These are phyloP conservation scores for Vararia minispora DNA, from an alignment of 768 basidiomycete species.

Conservation along the genomic window DNA sequence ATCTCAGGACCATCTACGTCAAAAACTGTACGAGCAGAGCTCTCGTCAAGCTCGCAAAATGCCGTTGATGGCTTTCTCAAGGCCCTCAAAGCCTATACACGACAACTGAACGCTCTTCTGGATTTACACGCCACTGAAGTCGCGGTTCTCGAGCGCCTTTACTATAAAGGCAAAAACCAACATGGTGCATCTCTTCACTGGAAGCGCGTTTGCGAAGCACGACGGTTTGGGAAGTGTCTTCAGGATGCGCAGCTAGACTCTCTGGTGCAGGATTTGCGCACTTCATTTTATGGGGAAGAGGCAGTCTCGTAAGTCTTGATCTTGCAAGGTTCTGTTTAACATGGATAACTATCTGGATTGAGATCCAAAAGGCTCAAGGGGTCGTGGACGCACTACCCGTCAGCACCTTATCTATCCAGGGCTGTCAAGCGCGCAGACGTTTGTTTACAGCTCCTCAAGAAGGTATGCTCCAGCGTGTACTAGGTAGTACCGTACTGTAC, in stretches of 20 bases:
- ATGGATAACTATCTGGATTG: neutral
- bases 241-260: slow-evolving; percentile 16
- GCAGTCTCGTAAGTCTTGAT: slow-evolving; percentile 23
- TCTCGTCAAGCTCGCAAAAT: slow-evolving; percentile 19
- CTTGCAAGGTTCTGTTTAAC: neutral
- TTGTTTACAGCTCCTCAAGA: slow-evolving; percentile 30
- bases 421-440: slow-evolving; percentile 26
- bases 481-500: neutral
- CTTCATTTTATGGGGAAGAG: slow-evolving; percentile 38
- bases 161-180: slow-evolving; percentile 77
- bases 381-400: slow-evolving; percentile 55
- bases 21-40: slow-evolving; percentile 10
- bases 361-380: slow-evolving; percentile 46
- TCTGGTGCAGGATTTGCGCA: slow-evolving; percentile 26
- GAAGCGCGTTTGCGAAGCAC: slow-evolving; percentile 50
- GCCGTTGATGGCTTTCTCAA: slow-evolving; percentile 49
- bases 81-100: slow-evolving; percentile 41
- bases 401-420: slow-evolving; percentile 22
- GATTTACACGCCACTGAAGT: slow-evolving; percentile 37
- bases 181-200: slow-evolving; percentile 62
- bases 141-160: slow-evolving; percentile 51
- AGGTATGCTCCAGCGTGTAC: slow-evolving; percentile 24
- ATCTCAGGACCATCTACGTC: too few relatives aligned
- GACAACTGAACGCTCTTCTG: slow-evolving; percentile 36
- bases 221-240: slow-evolving; percentile 34